Percentiles rank a stretch among this genome's conserved stretches.
Conservation (phyloP, 805 yeast genomes). For the Monosporozyma yasuniensis region DNA sequence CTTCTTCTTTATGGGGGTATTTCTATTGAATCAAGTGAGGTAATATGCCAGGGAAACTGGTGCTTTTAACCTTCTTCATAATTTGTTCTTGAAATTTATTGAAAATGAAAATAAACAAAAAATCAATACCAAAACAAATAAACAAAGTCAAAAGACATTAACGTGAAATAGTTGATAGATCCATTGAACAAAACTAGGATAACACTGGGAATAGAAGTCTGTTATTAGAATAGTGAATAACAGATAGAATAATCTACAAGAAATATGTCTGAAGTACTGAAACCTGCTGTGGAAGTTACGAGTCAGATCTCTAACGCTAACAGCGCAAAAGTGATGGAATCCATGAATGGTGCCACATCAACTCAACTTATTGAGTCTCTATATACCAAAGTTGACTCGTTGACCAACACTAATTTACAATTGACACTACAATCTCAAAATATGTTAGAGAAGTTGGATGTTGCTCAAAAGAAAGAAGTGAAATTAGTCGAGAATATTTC, state of each 20-base stretch:
- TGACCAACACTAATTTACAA: slow-evolving; percentile 35
- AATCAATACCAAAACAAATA: too few relatives aligned
- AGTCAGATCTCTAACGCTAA: not conserved
- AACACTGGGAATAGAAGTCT: too few relatives aligned
- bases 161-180: too few relatives aligned
- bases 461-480: slow-evolving; percentile 33
- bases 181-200: too few relatives aligned
- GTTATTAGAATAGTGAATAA: too few relatives aligned
- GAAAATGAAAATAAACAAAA: too few relatives aligned
- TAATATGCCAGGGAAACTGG: not conserved
- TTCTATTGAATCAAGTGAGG: not conserved
- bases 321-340: not conserved
- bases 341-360: slow-evolving; percentile 2
- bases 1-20: not conserved
- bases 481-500: slow-evolving; percentile 48
- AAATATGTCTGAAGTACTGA: not conserved
- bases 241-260: too few relatives aligned
- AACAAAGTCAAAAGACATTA: too few relatives aligned
- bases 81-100: too few relatives aligned
- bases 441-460: slow-evolving; percentile 44
- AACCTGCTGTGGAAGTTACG: not conserved
- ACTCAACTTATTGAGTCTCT: slow-evolving; percentile 35
- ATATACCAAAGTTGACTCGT: slow-evolving; percentile 43
- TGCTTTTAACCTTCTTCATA: not conserved
- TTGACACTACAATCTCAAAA: slow-evolving; percentile 37